Evolutionary conservation across 2,329 filamentous ascomycete genomes (phyloP).

Genomic region (Rachicladosporium sp.): DNA sequence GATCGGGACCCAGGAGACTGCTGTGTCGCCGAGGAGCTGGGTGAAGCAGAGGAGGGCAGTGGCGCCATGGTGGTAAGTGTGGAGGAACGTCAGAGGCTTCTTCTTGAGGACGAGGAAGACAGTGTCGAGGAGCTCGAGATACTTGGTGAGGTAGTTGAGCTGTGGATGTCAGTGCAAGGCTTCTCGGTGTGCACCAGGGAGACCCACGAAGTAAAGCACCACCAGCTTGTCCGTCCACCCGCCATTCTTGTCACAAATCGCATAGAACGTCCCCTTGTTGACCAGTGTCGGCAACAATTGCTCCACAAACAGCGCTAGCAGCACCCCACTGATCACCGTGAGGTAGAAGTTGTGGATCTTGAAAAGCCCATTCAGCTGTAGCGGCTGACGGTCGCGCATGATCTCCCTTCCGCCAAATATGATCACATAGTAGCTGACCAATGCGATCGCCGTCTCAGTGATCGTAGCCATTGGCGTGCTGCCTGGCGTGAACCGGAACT

Average conservation of each 20-base stretch:
- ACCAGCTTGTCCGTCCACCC: conserved; percentile 92
- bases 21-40: conserved; percentile 57
- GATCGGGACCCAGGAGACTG: conserved; percentile 92
- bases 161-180: conserved; percentile 29
- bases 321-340: conserved; percentile 67
- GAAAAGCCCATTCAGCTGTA: conserved; percentile 81
- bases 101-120: conserved; percentile 98
- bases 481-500: conserved; percentile 74
- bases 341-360: conserved; percentile 95
- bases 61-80: conserved; percentile 97
- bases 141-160: conserved; percentile 98
- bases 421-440: conserved; percentile 80
- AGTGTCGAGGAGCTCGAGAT: conserved; percentile 88
- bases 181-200: not conserved
- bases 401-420: conserved; percentile 86
- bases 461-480: conserved; percentile 83
- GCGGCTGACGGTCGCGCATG: conserved; percentile 76
- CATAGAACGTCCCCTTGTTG: conserved; percentile 71
- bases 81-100: conserved; percentile 97
- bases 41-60: conserved; percentile 47
- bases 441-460: conserved; percentile 65
- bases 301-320: conserved; percentile 80
- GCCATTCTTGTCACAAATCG: conserved; percentile 70
- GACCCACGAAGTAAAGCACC: conserved; percentile 86
- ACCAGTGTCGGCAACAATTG: conserved; percentile 75